Percentiles rank a stretch among this genome's conserved stretches.
phyloP scores from a whole-genome alignment of 2,329 filamentous ascomycete species.

The Colletotrichum salicis region DNA sequence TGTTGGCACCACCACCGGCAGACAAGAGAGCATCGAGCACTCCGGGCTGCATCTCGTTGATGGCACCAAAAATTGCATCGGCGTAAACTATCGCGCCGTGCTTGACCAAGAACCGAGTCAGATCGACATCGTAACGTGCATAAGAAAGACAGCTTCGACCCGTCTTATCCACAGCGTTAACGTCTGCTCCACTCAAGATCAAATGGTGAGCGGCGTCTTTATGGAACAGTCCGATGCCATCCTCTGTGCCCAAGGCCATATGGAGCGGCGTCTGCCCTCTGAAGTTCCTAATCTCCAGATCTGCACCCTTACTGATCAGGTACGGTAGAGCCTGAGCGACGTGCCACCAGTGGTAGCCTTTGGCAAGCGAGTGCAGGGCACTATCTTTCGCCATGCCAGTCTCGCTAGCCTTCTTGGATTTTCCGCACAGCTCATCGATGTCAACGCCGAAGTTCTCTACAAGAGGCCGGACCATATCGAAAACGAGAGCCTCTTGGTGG shows the following conservation, averaged over 20 bases:
- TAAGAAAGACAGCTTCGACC: slow-evolving; percentile 31
- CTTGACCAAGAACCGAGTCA: slow-evolving; percentile 10
- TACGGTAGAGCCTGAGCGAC: slow-evolving; percentile 31
- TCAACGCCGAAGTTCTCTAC: slow-evolving; percentile 47
- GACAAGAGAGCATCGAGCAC: slow-evolving; percentile 8
- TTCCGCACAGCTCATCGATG: slow-evolving; percentile 39
- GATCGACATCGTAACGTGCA: slow-evolving; percentile 10
- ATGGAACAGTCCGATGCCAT: neutral
- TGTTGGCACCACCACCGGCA: slow-evolving; percentile 5
- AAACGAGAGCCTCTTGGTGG: slow-evolving; percentile 45
- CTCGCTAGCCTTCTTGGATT: neutral
- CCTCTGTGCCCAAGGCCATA: slow-evolving; percentile 2
- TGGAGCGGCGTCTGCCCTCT: slow-evolving; percentile 31
- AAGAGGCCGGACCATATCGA: slow-evolving; percentile 47
- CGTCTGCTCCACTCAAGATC: slow-evolving; percentile 14
- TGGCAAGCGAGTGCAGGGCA: slow-evolving; percentile 3
- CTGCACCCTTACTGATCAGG: slow-evolving; percentile 14
- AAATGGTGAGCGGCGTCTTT: slow-evolving; percentile 20
- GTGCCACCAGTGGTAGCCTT: slow-evolving; percentile 32
- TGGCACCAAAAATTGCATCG: slow-evolving; percentile 35
- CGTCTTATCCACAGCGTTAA: slow-evolving; percentile 18
- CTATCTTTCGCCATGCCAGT: neutral
- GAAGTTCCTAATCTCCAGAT: slow-evolving; percentile 10
- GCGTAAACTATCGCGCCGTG: slow-evolving; percentile 31
- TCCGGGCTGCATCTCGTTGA: slow-evolving; percentile 21